These are phyloP conservation scores for Monosporascus cannonballus DNA, from an alignment of 2,329 filamentous ascomycete genomes.

Conservation along the genomic window DNA sequence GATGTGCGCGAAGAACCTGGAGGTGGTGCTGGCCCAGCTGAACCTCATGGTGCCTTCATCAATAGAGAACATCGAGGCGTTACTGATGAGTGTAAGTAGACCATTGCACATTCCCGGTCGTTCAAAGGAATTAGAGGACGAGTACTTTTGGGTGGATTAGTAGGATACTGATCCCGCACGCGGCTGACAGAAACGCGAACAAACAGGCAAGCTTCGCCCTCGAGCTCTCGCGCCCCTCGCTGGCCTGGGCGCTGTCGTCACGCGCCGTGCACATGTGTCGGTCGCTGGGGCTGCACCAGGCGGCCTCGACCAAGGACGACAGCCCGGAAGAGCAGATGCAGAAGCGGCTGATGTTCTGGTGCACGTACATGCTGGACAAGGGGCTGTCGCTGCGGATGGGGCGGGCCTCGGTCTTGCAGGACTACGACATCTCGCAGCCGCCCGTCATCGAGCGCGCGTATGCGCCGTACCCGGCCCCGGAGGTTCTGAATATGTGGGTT, in stretches of 20 bases:
- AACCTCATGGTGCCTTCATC: conserved; percentile 41
- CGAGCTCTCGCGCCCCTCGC: conserved; percentile 23
- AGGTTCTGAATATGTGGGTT: conserved; percentile 42
- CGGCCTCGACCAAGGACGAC: conserved; percentile 20
- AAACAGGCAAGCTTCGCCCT: conserved; percentile 19
- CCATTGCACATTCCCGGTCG: not conserved
- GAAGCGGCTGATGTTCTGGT: conserved; percentile 48
- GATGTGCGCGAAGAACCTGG: conserved; percentile 26
- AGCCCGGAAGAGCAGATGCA: conserved; percentile 19
- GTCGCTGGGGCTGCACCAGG: conserved; percentile 25
- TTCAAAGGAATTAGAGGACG: too few relatives aligned
- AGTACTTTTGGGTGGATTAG: too few relatives aligned
- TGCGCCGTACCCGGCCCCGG: conserved; percentile 23
- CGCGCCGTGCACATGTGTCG: conserved; percentile 28
- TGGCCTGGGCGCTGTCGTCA: conserved; percentile 24
- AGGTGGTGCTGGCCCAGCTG: conserved; percentile 28
- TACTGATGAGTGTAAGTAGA: conserved; percentile 37
- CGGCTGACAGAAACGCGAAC: not conserved
- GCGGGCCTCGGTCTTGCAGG: conserved; percentile 45
- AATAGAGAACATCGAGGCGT: conserved; percentile 41
- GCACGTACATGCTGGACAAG: conserved; percentile 50
- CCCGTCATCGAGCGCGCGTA: conserved; percentile 27
- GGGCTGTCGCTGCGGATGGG: conserved; percentile 50
- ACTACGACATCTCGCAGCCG: conserved; percentile 48
- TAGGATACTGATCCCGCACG: too few relatives aligned